phyloP scores from a whole-genome alignment of 1,139 yeast species.

The Candida sp. region DNA sequence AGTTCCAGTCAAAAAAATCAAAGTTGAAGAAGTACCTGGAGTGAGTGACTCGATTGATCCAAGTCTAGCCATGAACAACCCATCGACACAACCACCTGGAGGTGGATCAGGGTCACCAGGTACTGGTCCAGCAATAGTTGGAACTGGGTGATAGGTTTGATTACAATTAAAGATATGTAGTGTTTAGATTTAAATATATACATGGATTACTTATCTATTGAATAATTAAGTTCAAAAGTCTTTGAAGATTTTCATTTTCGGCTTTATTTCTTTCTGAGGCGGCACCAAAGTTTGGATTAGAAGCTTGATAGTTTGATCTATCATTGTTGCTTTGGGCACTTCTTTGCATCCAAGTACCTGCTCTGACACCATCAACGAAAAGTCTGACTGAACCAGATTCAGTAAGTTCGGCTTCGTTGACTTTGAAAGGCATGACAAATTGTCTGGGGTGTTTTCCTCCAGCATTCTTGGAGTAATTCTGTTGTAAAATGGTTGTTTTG shows the following conservation, averaged over 20 bases:
- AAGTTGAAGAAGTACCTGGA: constrained; percentile 20
- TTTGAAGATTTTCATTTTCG: constrained; percentile 30
- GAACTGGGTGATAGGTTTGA: background rate
- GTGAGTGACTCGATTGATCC: constrained; percentile 5
- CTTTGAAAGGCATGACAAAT: constrained; percentile 42
- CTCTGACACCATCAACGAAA: constrained; percentile 39
- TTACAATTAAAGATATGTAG: background rate
- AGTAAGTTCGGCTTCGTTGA: constrained; percentile 37
- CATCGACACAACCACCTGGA: background rate
- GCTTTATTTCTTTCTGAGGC: constrained; percentile 33
- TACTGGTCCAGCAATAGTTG: background rate
- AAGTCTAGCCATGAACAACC: constrained; percentile 10
- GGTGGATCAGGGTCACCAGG: no score
- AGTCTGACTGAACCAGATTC: constrained; percentile 36
- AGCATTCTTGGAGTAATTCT: constrained; percentile 36
- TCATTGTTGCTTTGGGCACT: constrained; percentile 15
- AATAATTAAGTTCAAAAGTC: constrained; percentile 28
- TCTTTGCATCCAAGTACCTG: constrained; percentile 39
- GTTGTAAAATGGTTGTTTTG: constrained; percentile 35
- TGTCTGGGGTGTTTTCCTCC: constrained; percentile 46
- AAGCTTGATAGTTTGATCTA: constrained; percentile 23
- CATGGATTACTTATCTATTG: background rate
- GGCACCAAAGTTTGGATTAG: constrained; percentile 30
- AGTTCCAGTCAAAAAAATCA: constrained; percentile 24
- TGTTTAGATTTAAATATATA: no score